Conservation (phyloP, 1,284 basidiomycete genomes). For the Rhodotorula sp. region DNA sequence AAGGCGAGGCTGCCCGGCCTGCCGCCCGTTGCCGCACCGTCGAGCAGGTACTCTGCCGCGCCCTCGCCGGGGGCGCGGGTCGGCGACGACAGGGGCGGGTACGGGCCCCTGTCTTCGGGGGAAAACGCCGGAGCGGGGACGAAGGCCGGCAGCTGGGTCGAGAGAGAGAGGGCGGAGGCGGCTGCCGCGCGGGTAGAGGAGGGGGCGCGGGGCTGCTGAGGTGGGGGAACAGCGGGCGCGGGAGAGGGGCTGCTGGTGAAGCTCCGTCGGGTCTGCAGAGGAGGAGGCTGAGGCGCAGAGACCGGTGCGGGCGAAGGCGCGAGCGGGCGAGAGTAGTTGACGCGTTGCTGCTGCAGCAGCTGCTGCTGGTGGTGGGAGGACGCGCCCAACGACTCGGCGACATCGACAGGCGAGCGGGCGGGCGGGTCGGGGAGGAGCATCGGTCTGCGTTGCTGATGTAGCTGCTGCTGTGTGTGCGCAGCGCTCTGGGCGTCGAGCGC, state of each 20-base stretch:
- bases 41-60: not conserved
- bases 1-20: not conserved
- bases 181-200: not conserved
- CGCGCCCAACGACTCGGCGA: not conserved
- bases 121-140: slow-evolving; percentile 22
- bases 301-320: not conserved
- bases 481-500: not conserved
- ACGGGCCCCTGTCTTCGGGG: slow-evolving; percentile 19
- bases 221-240: not conserved
- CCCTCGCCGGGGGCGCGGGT: not conserved
- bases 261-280: not conserved
- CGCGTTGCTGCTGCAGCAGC: not conserved
- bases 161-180: not conserved
- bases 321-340: not conserved
- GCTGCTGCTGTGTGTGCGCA: too few relatives aligned
- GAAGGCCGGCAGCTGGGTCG: slow-evolving; percentile 21
- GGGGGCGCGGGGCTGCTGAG: not conserved
- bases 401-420: not conserved
- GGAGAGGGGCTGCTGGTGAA: not conserved
- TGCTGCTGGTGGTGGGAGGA: not conserved
- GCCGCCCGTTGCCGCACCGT: not conserved
- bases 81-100: slow-evolving; percentile 19
- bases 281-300: not conserved
- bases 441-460: too few relatives aligned
- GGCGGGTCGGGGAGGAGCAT: not conserved